Percentiles rank a stretch among this genome's conserved stretches.
phyloP scores from a whole-genome alignment of 2,329 filamentous ascomycete genomes.

The Colletotrichum sidae region DNA sequence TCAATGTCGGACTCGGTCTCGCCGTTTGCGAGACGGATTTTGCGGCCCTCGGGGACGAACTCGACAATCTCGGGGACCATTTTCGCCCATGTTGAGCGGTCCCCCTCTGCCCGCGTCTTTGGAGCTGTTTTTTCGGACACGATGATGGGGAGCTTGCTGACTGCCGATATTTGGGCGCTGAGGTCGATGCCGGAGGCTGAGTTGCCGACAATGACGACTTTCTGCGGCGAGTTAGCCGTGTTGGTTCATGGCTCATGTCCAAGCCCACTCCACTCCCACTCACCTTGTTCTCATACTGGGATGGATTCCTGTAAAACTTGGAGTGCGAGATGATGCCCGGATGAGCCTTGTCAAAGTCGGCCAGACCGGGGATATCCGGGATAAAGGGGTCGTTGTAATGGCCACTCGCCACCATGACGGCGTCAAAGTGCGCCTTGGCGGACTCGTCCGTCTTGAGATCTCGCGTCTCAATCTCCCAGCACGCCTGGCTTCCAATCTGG shows the following conservation, averaged over 20 bases:
- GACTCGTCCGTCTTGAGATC: conserved; percentile 44
- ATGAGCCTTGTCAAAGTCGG: conserved; percentile 61
- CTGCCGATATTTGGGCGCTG: conserved; percentile 69
- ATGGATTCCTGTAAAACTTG: conserved; percentile 71
- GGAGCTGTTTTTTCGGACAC: conserved; percentile 59
- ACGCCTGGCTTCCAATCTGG: conserved; percentile 45
- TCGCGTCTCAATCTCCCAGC: conserved; percentile 58
- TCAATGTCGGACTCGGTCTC: conserved; percentile 76
- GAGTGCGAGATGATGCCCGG: conserved; percentile 69
- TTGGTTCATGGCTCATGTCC: conserved; percentile 42
- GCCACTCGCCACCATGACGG: conserved; percentile 71
- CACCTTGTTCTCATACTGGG: conserved; percentile 48
- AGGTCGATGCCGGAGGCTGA: conserved; percentile 78
- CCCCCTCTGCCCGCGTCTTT: conserved; percentile 41
- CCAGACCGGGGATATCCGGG: conserved; percentile 67
- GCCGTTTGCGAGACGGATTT: conserved; percentile 73
- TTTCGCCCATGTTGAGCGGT: conserved; percentile 45
- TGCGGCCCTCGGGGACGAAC: conserved; percentile 55
- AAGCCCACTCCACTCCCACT: conserved; percentile 16
- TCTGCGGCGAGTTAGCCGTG: conserved; percentile 55
- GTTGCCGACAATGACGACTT: conserved; percentile 75
- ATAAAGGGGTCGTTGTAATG: conserved; percentile 72
- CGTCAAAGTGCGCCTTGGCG: conserved; percentile 62
- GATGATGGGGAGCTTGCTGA: conserved; percentile 67
- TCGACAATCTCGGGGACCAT: conserved; percentile 59